phyloP scores from a whole-genome alignment of 106 monocot species.

The Platanthera guangdongensis region DNA sequence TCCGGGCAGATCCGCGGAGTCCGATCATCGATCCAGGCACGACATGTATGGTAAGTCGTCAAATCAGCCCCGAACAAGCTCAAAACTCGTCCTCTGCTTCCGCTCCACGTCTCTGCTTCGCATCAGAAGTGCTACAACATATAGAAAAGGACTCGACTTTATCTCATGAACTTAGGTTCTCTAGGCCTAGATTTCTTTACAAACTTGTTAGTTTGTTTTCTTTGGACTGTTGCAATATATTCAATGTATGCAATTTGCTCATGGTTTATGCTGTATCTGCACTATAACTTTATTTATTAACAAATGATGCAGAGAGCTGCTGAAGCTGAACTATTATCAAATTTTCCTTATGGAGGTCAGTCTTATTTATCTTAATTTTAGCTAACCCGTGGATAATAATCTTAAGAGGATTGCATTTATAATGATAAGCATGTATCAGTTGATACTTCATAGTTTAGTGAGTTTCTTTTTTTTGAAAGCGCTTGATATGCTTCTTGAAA shows the following conservation, averaged over 20 bases:
- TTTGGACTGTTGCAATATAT: background rate
- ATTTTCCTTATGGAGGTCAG: conserved; percentile 69
- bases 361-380: background rate
- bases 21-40: too few species aligned
- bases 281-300: background rate
- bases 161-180: background rate
- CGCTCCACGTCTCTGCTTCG: too few species aligned
- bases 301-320: conserved; percentile 55
- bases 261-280: background rate
- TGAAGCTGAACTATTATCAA: conserved; percentile 62
- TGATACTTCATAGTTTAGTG: background rate
- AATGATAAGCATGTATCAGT: background rate
- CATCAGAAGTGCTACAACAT: background rate
- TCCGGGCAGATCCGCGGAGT: too few species aligned
- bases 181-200: background rate
- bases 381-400: background rate
- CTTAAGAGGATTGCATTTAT: background rate
- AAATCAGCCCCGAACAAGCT: too few species aligned
- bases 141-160: background rate
- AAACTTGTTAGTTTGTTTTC: background rate
- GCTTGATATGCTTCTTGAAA: background rate
- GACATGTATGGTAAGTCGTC: too few species aligned
- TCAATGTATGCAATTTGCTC: background rate
- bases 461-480: too few species aligned
- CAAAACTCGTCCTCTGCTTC: too few species aligned